Percentiles rank a stretch among this genome's conserved stretches.
These are phyloP conservation scores for Diaporthe humulicola DNA, from an alignment of 2,329 filamentous ascomycete species.

Conservation along the genomic window DNA sequence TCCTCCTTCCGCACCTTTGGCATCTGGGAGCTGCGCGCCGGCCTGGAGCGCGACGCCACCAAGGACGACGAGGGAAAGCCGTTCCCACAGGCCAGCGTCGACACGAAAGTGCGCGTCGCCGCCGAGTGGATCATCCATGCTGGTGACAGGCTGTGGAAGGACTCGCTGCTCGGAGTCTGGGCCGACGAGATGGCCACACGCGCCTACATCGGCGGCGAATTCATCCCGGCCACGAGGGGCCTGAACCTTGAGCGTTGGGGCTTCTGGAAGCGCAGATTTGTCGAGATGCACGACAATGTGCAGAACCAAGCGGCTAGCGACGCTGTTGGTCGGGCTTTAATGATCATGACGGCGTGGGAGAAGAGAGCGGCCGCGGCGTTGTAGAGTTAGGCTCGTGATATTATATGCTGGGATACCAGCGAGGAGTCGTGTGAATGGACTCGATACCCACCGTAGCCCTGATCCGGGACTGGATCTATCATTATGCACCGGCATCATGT, in stretches of 20 bases:
- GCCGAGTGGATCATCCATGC: constrained; percentile 27
- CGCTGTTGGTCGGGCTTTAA: neutral
- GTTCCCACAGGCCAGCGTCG: neutral
- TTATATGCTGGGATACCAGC: neutral
- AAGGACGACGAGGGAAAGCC: neutral
- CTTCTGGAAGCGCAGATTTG: constrained; percentile 17
- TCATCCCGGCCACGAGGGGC: constrained; percentile 6
- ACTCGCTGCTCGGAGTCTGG: constrained; percentile 4
- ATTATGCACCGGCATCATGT: too few relatives aligned
- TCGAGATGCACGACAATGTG: neutral
- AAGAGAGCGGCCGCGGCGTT: constrained; percentile 5
- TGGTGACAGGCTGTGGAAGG: constrained; percentile 10
- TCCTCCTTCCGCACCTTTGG: constrained; percentile 4
- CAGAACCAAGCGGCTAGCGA: neutral
- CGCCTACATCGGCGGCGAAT: neutral
- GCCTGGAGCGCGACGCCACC: neutral
- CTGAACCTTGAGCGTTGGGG: constrained; percentile 16
- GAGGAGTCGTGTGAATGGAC: neutral
- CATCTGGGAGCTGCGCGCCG: constrained; percentile 5
- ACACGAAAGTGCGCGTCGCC: neutral
- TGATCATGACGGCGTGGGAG: constrained; percentile 8
- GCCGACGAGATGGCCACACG: neutral
- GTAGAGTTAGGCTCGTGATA: neutral
- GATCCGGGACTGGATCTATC: too few relatives aligned
- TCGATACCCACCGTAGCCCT: neutral